Evolutionary conservation across 495 filamentous ascomycete species (phyloP).

Genomic region (Cairneyella variabilis): DNA sequence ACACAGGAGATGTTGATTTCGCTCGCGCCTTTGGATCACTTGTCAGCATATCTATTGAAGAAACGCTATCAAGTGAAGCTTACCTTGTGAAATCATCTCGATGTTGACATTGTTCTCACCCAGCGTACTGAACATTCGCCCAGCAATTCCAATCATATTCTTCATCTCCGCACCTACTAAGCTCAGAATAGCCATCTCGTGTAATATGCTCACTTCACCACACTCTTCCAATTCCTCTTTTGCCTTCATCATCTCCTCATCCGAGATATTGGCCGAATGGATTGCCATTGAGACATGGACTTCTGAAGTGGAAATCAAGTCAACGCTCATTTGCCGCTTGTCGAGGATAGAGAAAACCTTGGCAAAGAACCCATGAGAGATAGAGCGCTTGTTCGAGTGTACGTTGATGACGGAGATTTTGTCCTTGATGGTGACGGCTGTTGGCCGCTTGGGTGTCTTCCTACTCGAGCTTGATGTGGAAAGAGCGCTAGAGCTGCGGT

Average conservation of each 20-base stretch:
- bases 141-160: conserved; percentile 87
- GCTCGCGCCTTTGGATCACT: conserved; percentile 66
- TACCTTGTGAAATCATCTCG: conserved; percentile 97
- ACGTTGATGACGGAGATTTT: conserved; percentile 92
- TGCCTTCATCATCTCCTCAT: conserved; percentile 60
- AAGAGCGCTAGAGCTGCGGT: conserved; percentile 36
- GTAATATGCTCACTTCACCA: conserved; percentile 80
- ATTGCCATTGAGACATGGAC: conserved; percentile 95
- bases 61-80: conserved; percentile 24
- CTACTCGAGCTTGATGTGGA: too few species aligned
- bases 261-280: conserved; percentile 68
- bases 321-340: conserved; percentile 73
- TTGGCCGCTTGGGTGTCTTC: conserved; percentile 66
- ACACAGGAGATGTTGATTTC: conserved; percentile 99
- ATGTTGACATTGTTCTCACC: conserved; percentile 88
- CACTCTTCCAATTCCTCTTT: conserved; percentile 67
- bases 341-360: conserved; percentile 86
- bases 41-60: neutral
- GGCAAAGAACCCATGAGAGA: conserved; percentile 88
- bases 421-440: conserved; percentile 93
- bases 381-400: conserved; percentile 83
- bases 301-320: conserved; percentile 90
- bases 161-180: conserved; percentile 93
- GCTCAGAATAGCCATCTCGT: conserved; percentile 86
- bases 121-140: conserved; percentile 83